Conservation (phyloP, 2,329 filamentous ascomycete species). For the Helotiales sp. region DNA sequence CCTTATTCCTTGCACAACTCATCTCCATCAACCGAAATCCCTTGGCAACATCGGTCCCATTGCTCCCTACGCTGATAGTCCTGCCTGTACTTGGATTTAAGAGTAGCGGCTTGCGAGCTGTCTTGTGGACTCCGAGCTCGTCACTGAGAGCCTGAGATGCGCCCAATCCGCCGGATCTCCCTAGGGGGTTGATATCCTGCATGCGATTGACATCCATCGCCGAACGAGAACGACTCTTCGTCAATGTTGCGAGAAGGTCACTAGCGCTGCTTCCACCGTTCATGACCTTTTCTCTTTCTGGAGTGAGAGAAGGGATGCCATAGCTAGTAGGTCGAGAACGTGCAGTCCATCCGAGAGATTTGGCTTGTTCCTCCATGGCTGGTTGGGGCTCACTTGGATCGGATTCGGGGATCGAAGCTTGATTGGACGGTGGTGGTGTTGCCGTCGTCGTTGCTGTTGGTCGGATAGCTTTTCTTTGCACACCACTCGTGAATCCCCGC, state of each 20-base stretch:
- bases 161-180: not conserved
- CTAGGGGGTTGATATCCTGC: not conserved
- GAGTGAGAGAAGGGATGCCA: not conserved
- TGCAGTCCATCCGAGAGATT: slow-evolving; percentile 16
- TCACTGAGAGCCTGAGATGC: not conserved
- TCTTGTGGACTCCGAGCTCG: not conserved
- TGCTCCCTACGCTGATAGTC: slow-evolving; percentile 26
- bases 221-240: not conserved
- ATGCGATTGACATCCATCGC: slow-evolving; percentile 4
- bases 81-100: slow-evolving; percentile 39
- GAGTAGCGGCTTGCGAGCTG: slow-evolving; percentile 24
- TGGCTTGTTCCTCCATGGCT: not conserved
- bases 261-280: slow-evolving; percentile 9
- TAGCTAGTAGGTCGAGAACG: not conserved
- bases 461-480: slow-evolving; percentile 17
- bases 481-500: slow-evolving; percentile 22
- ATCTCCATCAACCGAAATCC: slow-evolving; percentile 46
- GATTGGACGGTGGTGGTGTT: not conserved
- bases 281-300: slow-evolving; percentile 2
- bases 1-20: slow-evolving; percentile 57
- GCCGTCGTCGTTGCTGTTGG: slow-evolving; percentile 13
- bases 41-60: slow-evolving; percentile 35
- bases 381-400: not conserved
- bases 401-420: slow-evolving; percentile 6
- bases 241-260: slow-evolving; percentile 5